Base-by-base conservation (phyloP, 2,329 filamentous ascomycete genomes). In the Sporothrix pallida region DNA sequence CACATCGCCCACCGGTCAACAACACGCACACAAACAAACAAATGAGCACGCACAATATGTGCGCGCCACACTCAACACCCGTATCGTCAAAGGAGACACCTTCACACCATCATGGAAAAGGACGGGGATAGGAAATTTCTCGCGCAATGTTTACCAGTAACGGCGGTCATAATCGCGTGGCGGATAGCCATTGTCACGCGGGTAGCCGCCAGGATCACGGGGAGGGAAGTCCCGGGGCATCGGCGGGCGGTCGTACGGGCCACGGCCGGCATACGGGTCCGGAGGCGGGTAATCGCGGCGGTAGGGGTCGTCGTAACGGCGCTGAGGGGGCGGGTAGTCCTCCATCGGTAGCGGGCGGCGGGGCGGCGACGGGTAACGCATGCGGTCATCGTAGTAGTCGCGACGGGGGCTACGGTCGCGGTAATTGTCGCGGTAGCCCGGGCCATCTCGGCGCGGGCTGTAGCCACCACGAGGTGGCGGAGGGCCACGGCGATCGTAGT, bases 321-420 rank as follows among this genome's bases (percentile, higher is more conserved):
- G 86, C 72, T 87, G 89, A 72, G 90, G 89, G 73, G 87, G 89
- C 78, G 84, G 84, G 75, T 97, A 96, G 79, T 97, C 94, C 75
- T 95, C 92, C 76, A 92, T 86, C 62, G 92, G 31, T 37, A 7
- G 91, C 26, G 87, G 87, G 76, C 92, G 91, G 77, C 92, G 91
- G 62, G 92, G 92, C 75, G 94, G 93, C 73, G 93, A 94, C 74
- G 93, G 91, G 79, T 95, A 94, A 69, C 91, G 89, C 78, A 92
- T 90, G 80, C 92, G 90, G 76, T 95, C 93, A 65, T 93, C 91
- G 83, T 98, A 97, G 83, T 97, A 97, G 75, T 95, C 92, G 78
- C 93, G 91, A 75, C 92, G 91, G 73, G 92, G 92, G 79, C 93
- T 95, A 79, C 95, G 91, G 80, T 97, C 94, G 81, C 95, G 94